phyloP scores from a whole-genome alignment of 495 filamentous ascomycete genomes.

The Melanomma pulvis-pyrius region DNA sequence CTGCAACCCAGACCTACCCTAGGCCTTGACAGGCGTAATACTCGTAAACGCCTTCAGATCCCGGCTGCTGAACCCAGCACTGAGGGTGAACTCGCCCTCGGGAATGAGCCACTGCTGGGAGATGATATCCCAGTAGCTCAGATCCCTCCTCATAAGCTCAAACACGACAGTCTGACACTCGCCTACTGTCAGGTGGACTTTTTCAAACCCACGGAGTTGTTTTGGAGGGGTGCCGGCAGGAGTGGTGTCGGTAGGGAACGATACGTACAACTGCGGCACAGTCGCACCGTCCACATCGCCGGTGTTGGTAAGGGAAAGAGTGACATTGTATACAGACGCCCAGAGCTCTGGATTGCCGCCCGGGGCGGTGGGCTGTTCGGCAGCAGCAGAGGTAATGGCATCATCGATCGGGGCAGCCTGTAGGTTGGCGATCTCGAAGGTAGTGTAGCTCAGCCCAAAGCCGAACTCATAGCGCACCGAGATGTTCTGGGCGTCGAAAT shows the following conservation, averaged over 20 bases:
- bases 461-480: constrained; percentile 54
- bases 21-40: constrained; percentile 1
- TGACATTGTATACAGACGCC: constrained; percentile 47
- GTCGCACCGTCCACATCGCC: constrained; percentile 56
- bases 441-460: constrained; percentile 40
- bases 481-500: constrained; percentile 52
- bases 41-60: constrained; percentile 31
- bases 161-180: constrained; percentile 51
- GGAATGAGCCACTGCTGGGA: constrained; percentile 57
- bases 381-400: not conserved
- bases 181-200: constrained; percentile 53
- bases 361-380: constrained; percentile 8
- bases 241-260: constrained; percentile 26
- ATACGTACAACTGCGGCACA: constrained; percentile 61
- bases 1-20: not conserved
- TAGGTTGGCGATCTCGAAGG: constrained; percentile 9
- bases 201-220: constrained; percentile 61
- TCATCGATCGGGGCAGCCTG: not conserved
- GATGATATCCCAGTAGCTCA: constrained; percentile 59
- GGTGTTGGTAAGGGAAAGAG: constrained; percentile 52
- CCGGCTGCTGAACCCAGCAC: constrained; percentile 54
- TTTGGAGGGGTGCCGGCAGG: constrained; percentile 43
- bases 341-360: constrained; percentile 23
- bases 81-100: constrained; percentile 49
- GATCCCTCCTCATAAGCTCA: constrained; percentile 52